Base-by-base conservation (phyloP, 345 rosid species). In the Citrus australasica region DNA sequence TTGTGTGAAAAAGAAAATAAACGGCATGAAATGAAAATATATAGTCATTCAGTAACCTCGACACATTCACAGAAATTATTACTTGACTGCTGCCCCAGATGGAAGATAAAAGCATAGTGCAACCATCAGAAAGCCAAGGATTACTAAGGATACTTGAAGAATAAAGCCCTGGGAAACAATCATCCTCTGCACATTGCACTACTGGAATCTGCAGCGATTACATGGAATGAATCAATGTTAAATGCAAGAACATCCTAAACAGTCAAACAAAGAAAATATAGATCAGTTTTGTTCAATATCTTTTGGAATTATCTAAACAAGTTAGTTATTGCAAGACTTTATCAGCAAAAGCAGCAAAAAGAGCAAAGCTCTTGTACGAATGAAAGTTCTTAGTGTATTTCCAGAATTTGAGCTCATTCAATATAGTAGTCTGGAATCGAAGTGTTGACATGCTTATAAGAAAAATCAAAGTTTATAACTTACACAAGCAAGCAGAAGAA, bases 101-200 rank as follows among this genome's bases (percentile, higher is more conserved):
- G 71, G 99, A 90, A 86, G 94, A 83, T 75, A 96, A 76, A 79
- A 94, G 81, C 87, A 96, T 80, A 40, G 90, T 92, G 81, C 86
- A 79, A 80, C 97, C 93, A 89, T 96, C 97, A 77, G 98, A 91
- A 78, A 96, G 94, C 98, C 99, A 96, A 3, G 97, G 94, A 71
- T 88, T 86, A 58, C 72, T 71, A 63, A 87, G 93, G 69, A 91
- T 72, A 73, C 78, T 42, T 2, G 87, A 84, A 71, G 48, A 76
- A 83, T 94, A 96, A 66, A 96, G 95, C 79, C 99, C 99, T 5
- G 98, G 97, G 82, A 96, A 96, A 72, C 90, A 85, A 71, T 90
- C 93, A 24, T 89, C 92, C 17, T 89, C 93, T 37, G 98, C 84
- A 76, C 87, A 85, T 76, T 81, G 87, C 82, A 96, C 91, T 58